Conservation (phyloP, 495 filamentous ascomycete genomes). For the Penicillium soppii region DNA sequence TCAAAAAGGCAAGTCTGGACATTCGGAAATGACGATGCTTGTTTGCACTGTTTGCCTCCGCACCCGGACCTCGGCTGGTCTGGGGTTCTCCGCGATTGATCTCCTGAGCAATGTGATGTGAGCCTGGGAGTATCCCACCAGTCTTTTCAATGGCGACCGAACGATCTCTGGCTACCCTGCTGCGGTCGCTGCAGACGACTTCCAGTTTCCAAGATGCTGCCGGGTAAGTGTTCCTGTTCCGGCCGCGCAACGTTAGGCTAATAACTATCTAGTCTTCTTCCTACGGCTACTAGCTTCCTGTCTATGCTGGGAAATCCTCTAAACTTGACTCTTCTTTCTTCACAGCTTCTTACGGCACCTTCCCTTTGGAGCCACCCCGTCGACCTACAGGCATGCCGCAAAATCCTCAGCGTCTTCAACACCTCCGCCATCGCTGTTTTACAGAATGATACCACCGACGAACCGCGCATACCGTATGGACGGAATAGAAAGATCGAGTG, state of each 20-base stretch:
- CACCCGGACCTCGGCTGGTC: constrained; percentile 41
- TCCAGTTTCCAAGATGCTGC: constrained; percentile 52
- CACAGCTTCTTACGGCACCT: constrained; percentile 82
- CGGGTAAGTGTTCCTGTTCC: constrained; percentile 42
- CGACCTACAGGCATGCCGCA: constrained; percentile 68
- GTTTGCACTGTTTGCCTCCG: constrained; percentile 43
- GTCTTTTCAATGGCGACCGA: constrained; percentile 44
- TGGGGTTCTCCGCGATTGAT: constrained; percentile 35
- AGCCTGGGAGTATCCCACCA: constrained; percentile 7
- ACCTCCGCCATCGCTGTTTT: constrained; percentile 69
- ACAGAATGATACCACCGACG: constrained; percentile 50
- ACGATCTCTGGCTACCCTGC: constrained; percentile 49
- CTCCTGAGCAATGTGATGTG: constrained; percentile 23
- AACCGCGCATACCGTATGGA: constrained; percentile 37
- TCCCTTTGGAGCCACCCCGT: constrained; percentile 81
- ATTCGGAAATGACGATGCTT: constrained; percentile 14
- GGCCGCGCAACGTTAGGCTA: constrained; percentile 8
- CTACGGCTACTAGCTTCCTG: constrained; percentile 77
- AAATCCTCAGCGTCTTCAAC: constrained; percentile 85
- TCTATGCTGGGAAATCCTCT: constrained; percentile 84
- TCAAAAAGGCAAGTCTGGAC: neutral
- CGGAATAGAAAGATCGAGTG: constrained; percentile 49
- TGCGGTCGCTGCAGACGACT: constrained; percentile 51
- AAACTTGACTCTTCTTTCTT: constrained; percentile 85
- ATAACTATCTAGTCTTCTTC: constrained; percentile 59